Conservation (phyloP, 441 rosid species). For the Gossypium armourianum region DNA sequence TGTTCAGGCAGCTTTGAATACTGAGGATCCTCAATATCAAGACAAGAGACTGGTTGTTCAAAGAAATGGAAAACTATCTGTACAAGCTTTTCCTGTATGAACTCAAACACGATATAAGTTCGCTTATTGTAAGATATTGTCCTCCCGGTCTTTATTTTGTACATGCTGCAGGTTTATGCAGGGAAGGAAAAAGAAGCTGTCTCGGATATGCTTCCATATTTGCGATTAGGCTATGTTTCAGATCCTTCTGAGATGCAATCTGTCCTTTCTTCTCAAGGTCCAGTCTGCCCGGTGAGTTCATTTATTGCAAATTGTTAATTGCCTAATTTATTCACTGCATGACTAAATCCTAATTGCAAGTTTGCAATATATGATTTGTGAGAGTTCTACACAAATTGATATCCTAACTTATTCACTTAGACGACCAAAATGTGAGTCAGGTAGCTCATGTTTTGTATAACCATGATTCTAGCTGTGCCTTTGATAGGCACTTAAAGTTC, state of each 20-base stretch:
- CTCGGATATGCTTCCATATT: conserved; percentile 76
- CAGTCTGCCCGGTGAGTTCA: conserved; percentile 69
- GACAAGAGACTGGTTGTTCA: conserved; percentile 91
- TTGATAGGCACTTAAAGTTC: conserved; percentile 5
- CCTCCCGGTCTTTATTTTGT: conserved; percentile 13
- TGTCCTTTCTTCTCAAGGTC: conserved; percentile 89
- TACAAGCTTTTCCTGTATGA: conserved; percentile 61
- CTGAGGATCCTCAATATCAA: conserved; percentile 92
- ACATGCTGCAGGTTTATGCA: conserved; percentile 44
- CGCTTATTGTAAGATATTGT: conserved; percentile 10
- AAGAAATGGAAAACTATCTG: conserved; percentile 73
- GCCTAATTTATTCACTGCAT: neutral
- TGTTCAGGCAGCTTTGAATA: conserved; percentile 72
- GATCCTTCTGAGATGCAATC: conserved; percentile 84
- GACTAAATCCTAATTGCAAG: neutral
- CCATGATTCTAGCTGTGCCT: neutral
- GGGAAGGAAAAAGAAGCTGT: conserved; percentile 86
- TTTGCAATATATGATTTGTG: neutral
- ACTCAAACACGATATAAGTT: conserved; percentile 3
- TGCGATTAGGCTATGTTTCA: conserved; percentile 79
- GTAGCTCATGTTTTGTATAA: conserved; percentile 1
- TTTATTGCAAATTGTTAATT: neutral
- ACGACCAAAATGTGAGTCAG: conserved; percentile 3
- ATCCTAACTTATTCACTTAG: neutral
- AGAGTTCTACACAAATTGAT: neutral